Percentiles rank a stretch among this genome's conserved stretches.
These are phyloP conservation scores for Blastobotrys petasosporus DNA, from an alignment of 1,139 yeast genomes.

Conservation along the genomic window DNA sequence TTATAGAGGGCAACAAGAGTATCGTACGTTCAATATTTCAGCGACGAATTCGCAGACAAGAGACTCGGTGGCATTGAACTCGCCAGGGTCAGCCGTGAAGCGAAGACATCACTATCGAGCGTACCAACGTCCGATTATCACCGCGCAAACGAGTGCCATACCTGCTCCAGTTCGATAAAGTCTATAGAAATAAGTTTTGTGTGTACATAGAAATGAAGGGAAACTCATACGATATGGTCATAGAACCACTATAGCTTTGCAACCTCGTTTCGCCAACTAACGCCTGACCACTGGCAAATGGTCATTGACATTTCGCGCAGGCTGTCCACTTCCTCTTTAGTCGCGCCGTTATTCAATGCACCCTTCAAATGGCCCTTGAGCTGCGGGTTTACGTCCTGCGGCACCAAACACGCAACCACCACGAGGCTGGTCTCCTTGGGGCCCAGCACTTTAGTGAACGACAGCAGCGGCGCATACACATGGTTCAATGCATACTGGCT, in stretches of 20 bases:
- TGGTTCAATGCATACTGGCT: slow-evolving; percentile 68
- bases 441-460: slow-evolving; percentile 56
- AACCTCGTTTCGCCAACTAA: slow-evolving; percentile 55
- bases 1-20: no score
- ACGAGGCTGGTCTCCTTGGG: slow-evolving; percentile 73
- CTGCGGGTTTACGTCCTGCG: slow-evolving; percentile 94
- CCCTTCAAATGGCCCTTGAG: slow-evolving; percentile 86
- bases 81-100: no score
- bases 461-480: slow-evolving; percentile 72
- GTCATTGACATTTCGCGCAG: slow-evolving; percentile 58
- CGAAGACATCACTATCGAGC: slow-evolving; percentile 3
- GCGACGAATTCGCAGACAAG: no score
- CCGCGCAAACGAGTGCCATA: neutral
- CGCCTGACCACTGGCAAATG: slow-evolving; percentile 71
- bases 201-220: neutral
- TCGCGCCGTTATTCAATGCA: slow-evolving; percentile 73
- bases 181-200: neutral
- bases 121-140: neutral
- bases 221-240: neutral
- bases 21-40: no score
- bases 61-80: no score
- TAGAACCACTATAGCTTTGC: slow-evolving; percentile 42
- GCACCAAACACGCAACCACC: slow-evolving; percentile 73
- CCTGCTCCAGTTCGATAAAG: neutral
- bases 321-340: slow-evolving; percentile 55